Base-by-base conservation (phyloP, 805 yeast genomes). In the Wickerhamiella kurtzmanii region DNA sequence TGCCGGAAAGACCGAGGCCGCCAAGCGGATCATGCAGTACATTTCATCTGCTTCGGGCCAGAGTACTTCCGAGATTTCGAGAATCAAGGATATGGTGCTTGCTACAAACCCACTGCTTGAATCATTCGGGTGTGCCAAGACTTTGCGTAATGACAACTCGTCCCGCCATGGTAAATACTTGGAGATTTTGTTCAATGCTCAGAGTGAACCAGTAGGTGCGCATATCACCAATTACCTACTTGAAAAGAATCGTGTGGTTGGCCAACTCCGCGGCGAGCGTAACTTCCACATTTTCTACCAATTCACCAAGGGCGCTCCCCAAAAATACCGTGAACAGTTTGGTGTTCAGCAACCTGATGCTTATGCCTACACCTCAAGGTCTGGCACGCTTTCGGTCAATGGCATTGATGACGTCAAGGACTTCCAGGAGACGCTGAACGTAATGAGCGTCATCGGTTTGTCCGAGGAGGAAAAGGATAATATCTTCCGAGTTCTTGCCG, bases 1-100 rank as follows among this genome's bases (percentile, higher is more conserved):
- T 52, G 97, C 97, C 3, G 97, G 97, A 44, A 89, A 89, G 62
- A 89, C 97, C 3, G 97, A 89, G 67, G 96, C 96, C 19, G 96
- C 97, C 38, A 89, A 89, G 69, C 78, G 94, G 63, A 88, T 89
- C 64, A 89, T 89, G 97, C 96, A 89, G 66, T 89, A 89, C 63
- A 82, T 89, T 56, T 64, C 96, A 35, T 78, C 88, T 20, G 95
- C 87, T 2, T 80, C 92, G 1, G 94, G 88, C 11, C 72, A 77
- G 15, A 63, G 72, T 5, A 66, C 77, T 5, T 72, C 82, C 18
- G 73, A 82, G 28, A 89, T 92, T 58, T 78, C 82, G 51, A 79
- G 78, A 59, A 88, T 89, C 65, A 92, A 88, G 64, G 96, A 92
- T 60, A 92, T 92, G 94, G 97, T 92, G 9, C 71, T 92, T 53